Evolutionary conservation across 257 asterid species (phyloP), one percentile per base, ranked within the genome.

Genomic region (Sherardia arvensis): DNA sequence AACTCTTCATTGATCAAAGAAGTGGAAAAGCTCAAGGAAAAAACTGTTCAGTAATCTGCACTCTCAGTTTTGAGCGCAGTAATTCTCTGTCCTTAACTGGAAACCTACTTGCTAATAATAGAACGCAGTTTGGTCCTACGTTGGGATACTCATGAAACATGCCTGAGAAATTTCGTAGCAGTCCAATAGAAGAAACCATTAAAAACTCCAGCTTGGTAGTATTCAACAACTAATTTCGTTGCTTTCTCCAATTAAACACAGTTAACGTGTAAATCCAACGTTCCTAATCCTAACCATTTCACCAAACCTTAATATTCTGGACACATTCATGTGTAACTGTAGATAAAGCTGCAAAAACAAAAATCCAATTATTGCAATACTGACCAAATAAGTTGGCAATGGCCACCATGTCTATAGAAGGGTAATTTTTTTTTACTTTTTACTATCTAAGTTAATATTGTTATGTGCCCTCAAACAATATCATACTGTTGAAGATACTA

Each of bases 1-100:
- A 74, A 45, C 66, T 73, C 82, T 30, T 70, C 75, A 18, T 70
- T 82, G 48, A 47, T 70, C 69, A 58, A 49, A 58, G 74, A 75
- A 62, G 77, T 87, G 61, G 77, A 81, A 66, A 84, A 83, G 78
- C 85, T 92, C 14, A 8, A 49, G 26, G 22, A 21, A 20, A 33
- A n/a, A 51, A 65, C 48, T 33, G 21, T 12, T 8, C 55, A 12
- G 12, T 14, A 40, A 2, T 38, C 47, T 38, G n/a, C n/a, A n/a
- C n/a, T 2, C 12, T 38, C 47, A 12, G 47, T 38, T 2, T 40
- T 40, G 48, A 40, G n/a, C 18, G 7, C 34, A 32, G 34, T 32
- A 32, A 32, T 32, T 32, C 0, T 32, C 4, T 0, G 34, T 32
- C 1, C 7, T 32, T 32, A 32, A 32, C 34, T 32, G 34, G 34